Percentiles rank a stretch among this genome's conserved stretches.
Conservation (phyloP, 768 basidiomycete genomes). For the Hericium coralloides region DNA sequence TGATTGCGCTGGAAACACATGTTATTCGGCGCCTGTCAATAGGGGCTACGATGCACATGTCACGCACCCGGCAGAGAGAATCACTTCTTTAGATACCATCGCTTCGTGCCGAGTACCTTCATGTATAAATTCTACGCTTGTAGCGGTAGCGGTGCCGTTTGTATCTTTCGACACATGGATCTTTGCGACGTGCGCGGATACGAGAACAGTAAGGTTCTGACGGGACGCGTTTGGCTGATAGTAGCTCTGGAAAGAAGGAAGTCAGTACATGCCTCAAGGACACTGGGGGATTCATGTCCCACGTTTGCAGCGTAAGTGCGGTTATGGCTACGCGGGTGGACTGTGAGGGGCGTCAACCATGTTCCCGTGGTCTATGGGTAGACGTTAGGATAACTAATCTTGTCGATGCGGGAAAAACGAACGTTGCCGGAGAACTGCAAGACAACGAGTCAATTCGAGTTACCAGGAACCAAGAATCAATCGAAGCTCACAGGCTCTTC, state of each 20-base stretch:
- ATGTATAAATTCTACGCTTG: conserved; percentile 6
- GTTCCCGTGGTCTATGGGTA: not conserved
- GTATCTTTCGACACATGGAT: not conserved
- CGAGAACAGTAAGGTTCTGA: not conserved
- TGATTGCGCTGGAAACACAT: conserved; percentile 23
- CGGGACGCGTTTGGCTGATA: not conserved
- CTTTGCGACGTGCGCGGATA: not conserved
- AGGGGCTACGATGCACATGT: not conserved
- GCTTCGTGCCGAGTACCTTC: conserved; percentile 3
- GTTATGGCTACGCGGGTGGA: not conserved
- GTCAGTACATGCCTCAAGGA: not conserved
- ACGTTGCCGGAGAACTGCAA: not conserved
- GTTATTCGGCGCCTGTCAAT: not conserved
- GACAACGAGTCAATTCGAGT: too few species aligned
- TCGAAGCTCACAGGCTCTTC: not conserved
- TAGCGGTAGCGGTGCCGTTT: not conserved
- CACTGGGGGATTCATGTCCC: not conserved
- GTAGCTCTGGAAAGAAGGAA: not conserved
- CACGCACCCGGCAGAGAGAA: conserved; percentile 13
- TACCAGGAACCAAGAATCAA: not conserved
- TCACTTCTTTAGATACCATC: conserved; percentile 5
- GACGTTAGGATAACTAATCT: too few species aligned
- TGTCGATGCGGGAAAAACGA: not conserved
- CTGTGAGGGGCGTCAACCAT: not conserved
- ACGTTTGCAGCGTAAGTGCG: not conserved